A percentile compares a stretch with the other conserved stretches of the same genome.
These are phyloP conservation scores for Litchi chinensis DNA, from an alignment of 345 rosid species.

Conservation along the genomic window DNA sequence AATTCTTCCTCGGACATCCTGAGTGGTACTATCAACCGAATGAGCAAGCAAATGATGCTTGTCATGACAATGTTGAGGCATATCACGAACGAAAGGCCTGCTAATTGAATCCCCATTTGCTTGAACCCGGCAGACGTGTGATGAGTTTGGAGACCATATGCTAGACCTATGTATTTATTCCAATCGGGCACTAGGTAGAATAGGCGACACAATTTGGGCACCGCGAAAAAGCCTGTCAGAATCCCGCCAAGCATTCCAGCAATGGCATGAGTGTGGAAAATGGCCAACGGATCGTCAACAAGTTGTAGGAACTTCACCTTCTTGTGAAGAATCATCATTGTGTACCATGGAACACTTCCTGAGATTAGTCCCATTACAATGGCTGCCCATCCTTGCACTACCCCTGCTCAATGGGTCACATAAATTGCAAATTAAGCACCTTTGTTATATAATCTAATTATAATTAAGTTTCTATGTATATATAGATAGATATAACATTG, in stretches of 20 bases:
- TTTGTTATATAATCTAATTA: too few species aligned
- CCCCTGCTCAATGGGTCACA: conserved; percentile 25
- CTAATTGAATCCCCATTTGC: conserved; percentile 46
- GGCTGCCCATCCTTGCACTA: conserved; percentile 59
- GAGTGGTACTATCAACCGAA: conserved; percentile 36
- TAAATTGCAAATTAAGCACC: too few species aligned
- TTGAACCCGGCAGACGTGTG: conserved; percentile 30
- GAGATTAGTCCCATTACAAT: conserved; percentile 42
- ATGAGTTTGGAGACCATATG: conserved; percentile 38
- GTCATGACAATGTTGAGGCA: conserved; percentile 39
- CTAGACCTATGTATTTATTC: conserved; percentile 45
- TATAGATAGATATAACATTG: too few species aligned
- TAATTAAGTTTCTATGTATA: too few species aligned
- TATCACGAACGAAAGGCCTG: conserved; percentile 36
- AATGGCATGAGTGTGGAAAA: conserved; percentile 58
- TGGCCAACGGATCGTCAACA: conserved; percentile 45
- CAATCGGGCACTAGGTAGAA: conserved; percentile 47
- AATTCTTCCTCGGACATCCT: conserved; percentile 41
- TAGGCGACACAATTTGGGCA: conserved; percentile 48
- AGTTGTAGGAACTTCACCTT: conserved; percentile 24
- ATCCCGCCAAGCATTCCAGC: conserved; percentile 50
- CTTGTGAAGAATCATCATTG: conserved; percentile 47
- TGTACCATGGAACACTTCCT: conserved; percentile 54
- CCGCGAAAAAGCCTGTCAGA: conserved; percentile 49
- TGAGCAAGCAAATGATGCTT: conserved; percentile 40